Base-by-base conservation (phyloP, 2,329 filamentous ascomycete genomes). In the Phialophora verrucosa region DNA sequence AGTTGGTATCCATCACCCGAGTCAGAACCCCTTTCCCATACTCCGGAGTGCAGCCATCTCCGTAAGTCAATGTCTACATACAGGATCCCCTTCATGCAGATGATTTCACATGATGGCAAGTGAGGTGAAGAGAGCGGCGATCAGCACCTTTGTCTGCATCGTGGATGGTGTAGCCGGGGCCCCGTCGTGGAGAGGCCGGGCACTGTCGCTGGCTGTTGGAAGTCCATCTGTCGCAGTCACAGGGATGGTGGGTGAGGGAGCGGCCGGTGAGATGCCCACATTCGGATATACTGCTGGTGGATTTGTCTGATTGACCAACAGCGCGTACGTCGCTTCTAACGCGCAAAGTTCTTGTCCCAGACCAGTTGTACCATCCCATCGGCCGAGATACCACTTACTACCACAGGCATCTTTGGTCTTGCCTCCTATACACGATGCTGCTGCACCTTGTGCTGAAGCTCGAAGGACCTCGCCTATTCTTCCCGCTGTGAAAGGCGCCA, bases 281-380 rank as follows among this genome's bases (percentile, higher is more conserved):
- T 62, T 60, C 29, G 55, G 55, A 23, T 60, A 59, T 10, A 65
- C 68, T 23, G 62, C 58, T 12, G 72, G 71, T 8, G 71, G 63
- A 20, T 65, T 61, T 1, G 72, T 73, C 23, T 71, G 62, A 32
- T 74, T 74, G 59, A 70, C 70, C 42, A 74, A 63, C 4, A 74
- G 63, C 2, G 66, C 64, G 32, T 70, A 70, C 63, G 91, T 78
- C 17, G 88, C 83, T 42, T 86, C 84, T 44, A 91, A 79, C 0
- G 87, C 88, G 70, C 85, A 88, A 83, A 91, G 89, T 79, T 91
- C 87, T 75, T 90, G 83, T 54, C 90, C 85, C 4, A 91, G 87
- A 58, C 89, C 89, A 11, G 80, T 82, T 64, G 81, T 84, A 49
- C 84, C 83, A 68, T 88, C 85, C 71, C 82, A 91, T 3, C 71